Base-by-base conservation (phyloP, 495 filamentous ascomycete genomes). In the Lentithecium fluviatile region DNA sequence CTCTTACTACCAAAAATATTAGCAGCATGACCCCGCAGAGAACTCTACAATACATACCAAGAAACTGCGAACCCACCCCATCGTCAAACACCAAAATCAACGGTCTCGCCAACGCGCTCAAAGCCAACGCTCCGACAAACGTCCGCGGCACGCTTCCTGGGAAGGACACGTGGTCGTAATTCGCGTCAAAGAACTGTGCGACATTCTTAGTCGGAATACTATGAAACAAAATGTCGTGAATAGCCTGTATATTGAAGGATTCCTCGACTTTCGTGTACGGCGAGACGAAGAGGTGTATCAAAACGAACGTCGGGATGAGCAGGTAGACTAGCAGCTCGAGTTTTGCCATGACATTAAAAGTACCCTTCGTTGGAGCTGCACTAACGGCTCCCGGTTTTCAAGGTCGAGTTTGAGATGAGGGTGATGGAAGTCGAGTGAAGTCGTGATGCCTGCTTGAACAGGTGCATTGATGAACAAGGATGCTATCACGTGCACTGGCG, bases 261-360 rank as follows among this genome's bases (percentile, higher is more conserved):
- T 99, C 94, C 71, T 99, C 94, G 55, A 99, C 95, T 74, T 99
- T 99, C 48, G 95, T 97, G 77, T 94, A 97, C 0, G 94, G 95
- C 15, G 95, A 85, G 8, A 83, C 73, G 55, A 85, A 59, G 49
- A 96, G 82, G 72, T 99, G 93, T 24, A 90, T 49, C 19, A 92
- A 70, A 63, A 96, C 82, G 36, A 52, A 21, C 17, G 26, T 53
- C 3, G 65, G 65, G 54, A 64, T 68, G 29, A 68, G 56, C 12
- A 48, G 38, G 36, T 58, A 58, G 34, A 62, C 52, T 0, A 62
- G 29, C 45, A 19, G 47, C 21, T 53, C 58, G 6, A 55, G 15
- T n/a, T 12, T 29, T 15, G 59, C 49, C 59, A 67, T 63, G 13
- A 20, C 49, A 49, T 64, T 20, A 23, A 19, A 38, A 4, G 29